phyloP scores from a whole-genome alignment of 306 rosid genomes.

The Vigna mungo region DNA sequence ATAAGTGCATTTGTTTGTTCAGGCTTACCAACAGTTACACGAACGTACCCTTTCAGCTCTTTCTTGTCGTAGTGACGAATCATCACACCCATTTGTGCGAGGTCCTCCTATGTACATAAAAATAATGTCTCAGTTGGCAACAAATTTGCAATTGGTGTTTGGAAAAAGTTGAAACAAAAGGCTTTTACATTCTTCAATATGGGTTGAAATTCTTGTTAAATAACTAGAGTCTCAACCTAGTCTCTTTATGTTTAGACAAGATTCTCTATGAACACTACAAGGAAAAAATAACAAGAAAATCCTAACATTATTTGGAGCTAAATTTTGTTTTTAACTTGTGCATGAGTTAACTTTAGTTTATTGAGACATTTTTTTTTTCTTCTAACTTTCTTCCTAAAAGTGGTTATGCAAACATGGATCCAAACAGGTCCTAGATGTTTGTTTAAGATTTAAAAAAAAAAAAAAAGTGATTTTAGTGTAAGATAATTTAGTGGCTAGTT shows the following conservation, averaged over 20 bases:
- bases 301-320: too few species aligned
- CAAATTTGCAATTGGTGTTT: not conserved
- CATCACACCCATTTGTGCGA: slow-evolving; percentile 96
- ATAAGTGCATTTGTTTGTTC: slow-evolving; percentile 80
- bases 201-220: not conserved
- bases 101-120: slow-evolving; percentile 71
- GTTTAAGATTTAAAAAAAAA: not conserved
- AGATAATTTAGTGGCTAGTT: not conserved
- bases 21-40: slow-evolving; percentile 94
- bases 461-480: not conserved
- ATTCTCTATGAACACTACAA: too few species aligned
- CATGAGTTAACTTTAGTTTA: too few species aligned
- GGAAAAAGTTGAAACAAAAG: not conserved
- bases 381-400: too few species aligned
- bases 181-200: not conserved
- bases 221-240: not conserved
- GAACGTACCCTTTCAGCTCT: slow-evolving; percentile 89
- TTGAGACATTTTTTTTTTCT: too few species aligned
- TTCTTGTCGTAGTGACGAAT: slow-evolving; percentile 92
- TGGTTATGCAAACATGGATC: too few species aligned
- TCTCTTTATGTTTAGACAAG: not conserved
- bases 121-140: slow-evolving; percentile 15
- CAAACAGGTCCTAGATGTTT: not conserved
- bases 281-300: too few species aligned
- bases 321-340: too few species aligned